These are phyloP conservation scores for Kwoniella dejecticola DNA, from an alignment of 768 basidiomycete species.

Conservation along the genomic window DNA sequence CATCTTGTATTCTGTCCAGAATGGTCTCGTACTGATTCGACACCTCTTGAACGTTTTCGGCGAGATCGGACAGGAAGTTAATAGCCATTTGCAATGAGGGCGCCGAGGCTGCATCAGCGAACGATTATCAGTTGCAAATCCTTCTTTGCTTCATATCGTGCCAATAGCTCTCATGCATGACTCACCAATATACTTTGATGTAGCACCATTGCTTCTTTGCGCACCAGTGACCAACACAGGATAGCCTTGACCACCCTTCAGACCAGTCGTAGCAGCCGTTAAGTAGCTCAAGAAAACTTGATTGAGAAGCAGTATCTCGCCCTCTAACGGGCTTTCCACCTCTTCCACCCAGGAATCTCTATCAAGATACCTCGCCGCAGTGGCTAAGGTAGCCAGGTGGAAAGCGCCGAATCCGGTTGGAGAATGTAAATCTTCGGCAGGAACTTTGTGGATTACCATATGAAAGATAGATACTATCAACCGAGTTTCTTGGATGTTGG, in stretches of 20 bases:
- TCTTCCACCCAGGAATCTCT: conserved; percentile 63
- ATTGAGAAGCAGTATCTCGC: conserved; percentile 30
- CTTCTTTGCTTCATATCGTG: too few relatives aligned
- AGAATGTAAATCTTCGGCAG: conserved; percentile 67
- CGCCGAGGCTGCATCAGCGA: conserved; percentile 31
- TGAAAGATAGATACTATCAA: conserved; percentile 73
- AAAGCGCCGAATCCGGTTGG: conserved; percentile 77
- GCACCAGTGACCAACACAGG: conserved; percentile 48
- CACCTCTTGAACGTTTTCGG: conserved; percentile 31
- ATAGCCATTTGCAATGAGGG: conserved; percentile 38
- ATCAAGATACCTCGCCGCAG: conserved; percentile 73
- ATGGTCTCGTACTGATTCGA: conserved; percentile 33
- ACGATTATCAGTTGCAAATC: too few relatives aligned
- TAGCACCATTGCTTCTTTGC: conserved; percentile 18
- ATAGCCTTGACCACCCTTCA: conserved; percentile 37
- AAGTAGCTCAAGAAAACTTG: conserved; percentile 44
- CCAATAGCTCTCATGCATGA: too few relatives aligned
- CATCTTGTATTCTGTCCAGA: conserved; percentile 26
- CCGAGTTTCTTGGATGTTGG: conserved; percentile 75
- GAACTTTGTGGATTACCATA: conserved; percentile 69
- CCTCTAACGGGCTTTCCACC: conserved; percentile 53
- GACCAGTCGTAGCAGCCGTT: conserved; percentile 32
- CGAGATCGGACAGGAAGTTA: conserved; percentile 32
- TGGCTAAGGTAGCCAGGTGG: conserved; percentile 73
- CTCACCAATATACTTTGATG: conserved; percentile 34